phyloP scores from a whole-genome alignment of 305 asterid genomes.

The Fraxinus baroniana region DNA sequence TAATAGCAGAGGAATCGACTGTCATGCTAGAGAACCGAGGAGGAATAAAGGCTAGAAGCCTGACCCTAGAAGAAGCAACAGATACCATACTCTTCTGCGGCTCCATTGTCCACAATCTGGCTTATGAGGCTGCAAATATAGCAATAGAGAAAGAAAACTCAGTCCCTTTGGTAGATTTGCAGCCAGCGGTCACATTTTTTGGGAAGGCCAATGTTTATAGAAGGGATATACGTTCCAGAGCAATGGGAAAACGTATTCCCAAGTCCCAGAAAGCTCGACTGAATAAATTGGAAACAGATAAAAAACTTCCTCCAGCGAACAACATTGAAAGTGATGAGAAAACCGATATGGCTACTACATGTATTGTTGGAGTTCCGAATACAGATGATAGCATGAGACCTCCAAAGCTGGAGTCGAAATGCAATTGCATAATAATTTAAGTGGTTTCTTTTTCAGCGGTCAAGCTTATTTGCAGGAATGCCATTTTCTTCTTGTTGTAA shows the following conservation, averaged over 20 bases:
- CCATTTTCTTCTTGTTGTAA: slow-evolving; percentile 37
- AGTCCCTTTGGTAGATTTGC: slow-evolving; percentile 37
- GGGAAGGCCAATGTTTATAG: slow-evolving; percentile 53
- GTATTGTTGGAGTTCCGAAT: slow-evolving; percentile 47
- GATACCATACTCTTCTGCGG: slow-evolving; percentile 95
- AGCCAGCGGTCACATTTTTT: slow-evolving; percentile 44
- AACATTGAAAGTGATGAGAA: slow-evolving; percentile 23
- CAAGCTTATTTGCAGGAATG: slow-evolving; percentile 6
- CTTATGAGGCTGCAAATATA: slow-evolving; percentile 80
- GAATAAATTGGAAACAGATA: slow-evolving; percentile 44
- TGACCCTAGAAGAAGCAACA: slow-evolving; percentile 94
- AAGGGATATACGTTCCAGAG: slow-evolving; percentile 51
- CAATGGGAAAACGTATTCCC: slow-evolving; percentile 44
- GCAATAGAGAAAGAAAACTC: slow-evolving; percentile 67
- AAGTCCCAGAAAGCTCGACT: slow-evolving; percentile 67
- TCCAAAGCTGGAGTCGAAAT: slow-evolving; percentile 91
- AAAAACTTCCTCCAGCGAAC: slow-evolving; percentile 36
- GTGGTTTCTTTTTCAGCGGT: background rate
- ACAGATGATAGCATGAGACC: slow-evolving; percentile 59
- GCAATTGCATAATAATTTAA: slow-evolving; percentile 92
- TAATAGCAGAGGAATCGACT: slow-evolving; percentile 65
- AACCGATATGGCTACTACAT: slow-evolving; percentile 40
- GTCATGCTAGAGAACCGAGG: slow-evolving; percentile 46
- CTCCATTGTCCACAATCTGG: slow-evolving; percentile 87
- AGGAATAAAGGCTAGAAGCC: slow-evolving; percentile 53